Evolutionary conservation across 139 green algal genomes (phyloP), one percentile per base, ranked within the genome.

Genomic region (Micromonas commoda): DNA sequence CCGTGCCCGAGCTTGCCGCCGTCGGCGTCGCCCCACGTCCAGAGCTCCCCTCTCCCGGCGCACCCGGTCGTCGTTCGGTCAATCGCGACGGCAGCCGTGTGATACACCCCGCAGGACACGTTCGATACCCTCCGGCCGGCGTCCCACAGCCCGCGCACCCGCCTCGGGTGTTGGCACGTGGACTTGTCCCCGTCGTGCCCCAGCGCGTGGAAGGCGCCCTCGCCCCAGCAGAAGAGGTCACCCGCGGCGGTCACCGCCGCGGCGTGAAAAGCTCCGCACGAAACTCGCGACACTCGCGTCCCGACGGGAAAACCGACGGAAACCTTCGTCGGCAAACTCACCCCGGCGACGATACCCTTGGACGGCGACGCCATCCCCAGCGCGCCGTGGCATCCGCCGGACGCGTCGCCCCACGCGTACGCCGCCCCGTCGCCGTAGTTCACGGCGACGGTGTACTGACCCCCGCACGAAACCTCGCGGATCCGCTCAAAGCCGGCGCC

Each of bases 141-240:
- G n/a, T n/a, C n/a, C n/a, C n/a, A n/a, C n/a, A n/a, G n/a, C n/a
- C n/a, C n/a, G n/a, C n/a, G n/a, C n/a, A n/a, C n/a, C n/a, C n/a
- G n/a, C n/a, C n/a, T n/a, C n/a, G n/a, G n/a, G n/a, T n/a, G n/a
- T n/a, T n/a, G n/a, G n/a, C n/a, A n/a, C n/a, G n/a, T n/a, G n/a
- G n/a, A n/a, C n/a, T n/a, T n/a, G n/a, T 16, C 26, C 23, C 52
- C 68, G 34, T 52, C 71, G 68, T 97, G 92, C 0, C 93, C 94
- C 32, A 97, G 88, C 77, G 90, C 91, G 4, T 92, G 92, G 73
- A 90, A 91, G 61, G 91, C 81, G n/a, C 93, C 93, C 69, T 96
- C 91, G 24, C 94, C 94, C 92, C 95, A 98, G 0, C 91, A 96
- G 86, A 91, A 97, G 26, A 97, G 87, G 23, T 64, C 26, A 6